Evolutionary conservation across 441 rosid species (phyloP).

Genomic region (Populus hybrid): DNA sequence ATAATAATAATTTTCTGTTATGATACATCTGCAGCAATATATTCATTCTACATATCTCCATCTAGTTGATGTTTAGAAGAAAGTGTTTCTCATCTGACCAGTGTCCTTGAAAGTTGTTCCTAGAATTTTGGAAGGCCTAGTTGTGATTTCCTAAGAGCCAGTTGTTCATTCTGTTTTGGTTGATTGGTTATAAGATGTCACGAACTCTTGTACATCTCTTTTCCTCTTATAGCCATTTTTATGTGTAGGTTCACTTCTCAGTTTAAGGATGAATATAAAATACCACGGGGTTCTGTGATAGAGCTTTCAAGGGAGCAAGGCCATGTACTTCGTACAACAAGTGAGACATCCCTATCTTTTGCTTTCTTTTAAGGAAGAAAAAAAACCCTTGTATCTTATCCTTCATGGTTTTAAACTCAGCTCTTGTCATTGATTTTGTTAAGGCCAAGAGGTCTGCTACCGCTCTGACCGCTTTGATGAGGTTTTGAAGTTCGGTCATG

Average conservation of each 20-base stretch:
- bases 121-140: no score
- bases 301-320: constrained; percentile 63
- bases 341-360: constrained; percentile 36
- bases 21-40: background rate
- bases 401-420: no score
- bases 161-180: no score
- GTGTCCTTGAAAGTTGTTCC: background rate
- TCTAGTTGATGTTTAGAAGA: background rate
- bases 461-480: background rate
- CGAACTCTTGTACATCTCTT: no score
- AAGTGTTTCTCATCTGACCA: background rate
- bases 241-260: constrained; percentile 68
- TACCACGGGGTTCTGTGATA: no score
- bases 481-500: no score
- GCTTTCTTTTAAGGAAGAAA: background rate
- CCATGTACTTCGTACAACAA: constrained; percentile 60
- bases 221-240: no score
- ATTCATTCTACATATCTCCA: background rate
- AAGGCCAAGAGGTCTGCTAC: background rate
- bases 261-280: background rate
- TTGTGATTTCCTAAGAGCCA: no score
- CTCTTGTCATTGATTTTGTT: background rate
- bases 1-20: background rate
- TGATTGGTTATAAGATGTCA: no score
- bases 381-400: no score